Base-by-base conservation (phyloP, 78 protist genomes). In the Pigoraptor vietnamica region DNA sequence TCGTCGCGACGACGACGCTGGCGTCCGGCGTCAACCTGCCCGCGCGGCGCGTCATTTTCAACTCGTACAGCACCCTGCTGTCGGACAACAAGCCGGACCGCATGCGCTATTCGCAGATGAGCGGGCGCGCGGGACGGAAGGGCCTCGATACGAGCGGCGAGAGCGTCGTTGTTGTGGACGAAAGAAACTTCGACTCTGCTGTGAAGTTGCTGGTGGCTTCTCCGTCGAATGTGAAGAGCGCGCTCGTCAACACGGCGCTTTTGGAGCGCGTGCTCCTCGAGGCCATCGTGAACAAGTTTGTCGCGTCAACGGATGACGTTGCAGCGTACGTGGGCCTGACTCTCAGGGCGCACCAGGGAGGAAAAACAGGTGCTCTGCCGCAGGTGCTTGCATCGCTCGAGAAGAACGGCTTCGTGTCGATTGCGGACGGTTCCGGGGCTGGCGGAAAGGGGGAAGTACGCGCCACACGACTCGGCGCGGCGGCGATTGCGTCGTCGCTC, bases 1-100 rank as follows among this genome's bases (percentile, higher is more conserved):
- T 95, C 24, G 1, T n/a, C 29, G 6, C 88, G 55, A 95, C 96
- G 19, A 32, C 96, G 36, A 95, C 96, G n/a, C 90, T 95, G 2
- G 94, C 96, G 0, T 90, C 92, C 0, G 96, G 96, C 10, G 96
- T 95, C n/a, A 95, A 95, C 40, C 91, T 95, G n/a, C 96, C 96
- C 0, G 93, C 94, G 29, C 0, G 88, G 10, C 36, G 94, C 10
- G 95, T 95, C 37, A 81, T 91, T 21, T 2, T 91, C 23, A 6
- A 32, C 29, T 23, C 40, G 81, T 23, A 37, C n/a, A 10, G 35
- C 38, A 0, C 23, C 29, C 34, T 29, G 6, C 40, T 91, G 21
- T 2, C 38, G 39, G 6, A 48, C 67, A 14, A 14, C 14, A 6
- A 14, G 67, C 67, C 67, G 67, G 67, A 48, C 67, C 1, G 29